Evolutionary conservation across 805 yeast genomes (phyloP), one percentile per base, ranked within the genome.

Genomic region (Metschnikowia chrysomelidarum): DNA sequence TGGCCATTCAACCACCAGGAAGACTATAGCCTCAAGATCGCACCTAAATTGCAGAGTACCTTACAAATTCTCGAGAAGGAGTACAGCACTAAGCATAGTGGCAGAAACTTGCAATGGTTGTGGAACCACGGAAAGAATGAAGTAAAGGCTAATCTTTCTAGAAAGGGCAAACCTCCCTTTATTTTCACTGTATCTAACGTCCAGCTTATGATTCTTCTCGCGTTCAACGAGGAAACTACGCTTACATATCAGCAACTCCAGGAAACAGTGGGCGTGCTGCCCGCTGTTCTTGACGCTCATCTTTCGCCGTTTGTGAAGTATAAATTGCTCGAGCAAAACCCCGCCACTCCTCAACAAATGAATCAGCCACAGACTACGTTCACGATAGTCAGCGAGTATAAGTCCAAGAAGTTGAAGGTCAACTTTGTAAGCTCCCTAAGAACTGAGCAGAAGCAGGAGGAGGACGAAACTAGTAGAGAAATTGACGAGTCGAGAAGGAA

Each of bases 101-200:
- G 97, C 9, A 76, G 98, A 60, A 80, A 87, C 46, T 74, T 93
- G 50, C 84, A 86, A 54, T 93, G 99, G 99, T 74, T 91, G 41
- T 93, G 97, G 97, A 83, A 87, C 51, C 78, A 87, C 56, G 87
- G 95, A 30, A 83, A 91, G 59, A 93, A 94, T 41, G 99, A 93
- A 58, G 63, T 93, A 38, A 85, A 82, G 60, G 95, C 95, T 8
- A 84, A 87, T 55, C 73, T 88, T 44, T 76, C 91, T 5, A 81
- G 82, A 48, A 80, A 83, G 23, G 89, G 89, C 5, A 82, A 80
- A 54, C 83, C 89, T 4, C 88, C 95, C 30, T 86, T 82, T 53
- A 67, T 73, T 15, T 82, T 94, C 54, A 82, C 84, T 3, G 87
- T 87, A 27, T 83, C 96, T 5, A 72, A 87, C 38, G 84, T 80